Evolutionary conservation across 1,284 basidiomycete genomes (phyloP), one percentile per base, ranked within the genome.

Genomic region (Melampsora larici-populina): DNA sequence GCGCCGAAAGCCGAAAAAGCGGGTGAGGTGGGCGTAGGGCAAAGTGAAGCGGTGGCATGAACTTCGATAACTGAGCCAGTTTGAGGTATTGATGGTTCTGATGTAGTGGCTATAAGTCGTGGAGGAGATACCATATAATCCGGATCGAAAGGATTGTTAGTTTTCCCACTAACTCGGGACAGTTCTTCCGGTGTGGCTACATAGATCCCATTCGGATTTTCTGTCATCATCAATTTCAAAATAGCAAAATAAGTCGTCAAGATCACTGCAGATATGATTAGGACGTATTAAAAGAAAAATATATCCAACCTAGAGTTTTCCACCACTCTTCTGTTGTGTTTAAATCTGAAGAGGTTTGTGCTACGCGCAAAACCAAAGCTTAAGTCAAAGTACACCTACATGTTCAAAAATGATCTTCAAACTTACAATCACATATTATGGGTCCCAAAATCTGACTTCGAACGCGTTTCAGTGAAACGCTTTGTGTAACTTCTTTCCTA

Each of bases 251-350:
- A 13, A 43, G 40, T 43, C 11, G 40, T 43, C 40, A 43, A 11
- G 6, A 33, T 55, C 24, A n/a, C 43, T 7, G 8, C 11, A 31
- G 58, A 60, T 15, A 46, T 17, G 21, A n/a, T 29, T 18, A n/a
- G n/a, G 9, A 24, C 7, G 7, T 36, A 6, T 60, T 60, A 36
- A n/a, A 15, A 33, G 26, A 33, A 11, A 43, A 43, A 8, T 43
- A 13, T 13, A 43, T 43, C 36, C 29, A 48, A 73, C 71, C 71
- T 62, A 60, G 4, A 26, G 71, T 65, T 33, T 73, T 73, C 71
- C 71, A 73, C 71, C 71, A 73, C 33, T 73, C 71, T 65, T 66
- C 72, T 49, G 66, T 40, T 21, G 29, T 24, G 13, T 46, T n/a
- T 17, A 17, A 24, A 26, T 36, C 24, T 43, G 21, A 26, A 26